Conservation (phyloP, 108 stramenopile species). For the Parietichytrium sp. region DNA sequence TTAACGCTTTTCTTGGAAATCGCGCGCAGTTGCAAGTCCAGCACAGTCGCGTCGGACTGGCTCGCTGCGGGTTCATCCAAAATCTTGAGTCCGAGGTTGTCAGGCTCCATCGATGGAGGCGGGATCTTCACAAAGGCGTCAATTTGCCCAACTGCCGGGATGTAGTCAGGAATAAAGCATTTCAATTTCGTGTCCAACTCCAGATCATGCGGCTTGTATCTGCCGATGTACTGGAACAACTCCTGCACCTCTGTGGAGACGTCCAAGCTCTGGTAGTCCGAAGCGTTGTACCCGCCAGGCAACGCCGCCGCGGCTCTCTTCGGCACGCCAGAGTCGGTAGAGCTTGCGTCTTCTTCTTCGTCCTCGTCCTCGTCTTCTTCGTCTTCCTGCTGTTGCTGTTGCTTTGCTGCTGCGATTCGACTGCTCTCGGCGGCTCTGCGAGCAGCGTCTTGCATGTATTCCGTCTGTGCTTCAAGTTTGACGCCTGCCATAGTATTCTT, state of each 20-base stretch:
- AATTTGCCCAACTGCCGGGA: constrained; percentile 78
- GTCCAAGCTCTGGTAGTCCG: constrained; percentile 3
- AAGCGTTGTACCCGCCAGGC: background rate
- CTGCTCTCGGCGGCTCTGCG: constrained; percentile 14
- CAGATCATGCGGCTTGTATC: constrained; percentile 72
- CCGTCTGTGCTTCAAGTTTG: constrained; percentile 4
- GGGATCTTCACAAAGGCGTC: constrained; percentile 79
- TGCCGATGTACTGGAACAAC: constrained; percentile 58
- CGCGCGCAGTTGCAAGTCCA: constrained; percentile 74
- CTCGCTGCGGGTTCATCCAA: constrained; percentile 72
- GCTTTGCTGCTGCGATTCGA: background rate
- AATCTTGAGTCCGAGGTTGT: constrained; percentile 68
- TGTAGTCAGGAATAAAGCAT: constrained; percentile 76
- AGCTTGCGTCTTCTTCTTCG: constrained; percentile 28
- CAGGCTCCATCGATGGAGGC: constrained; percentile 64
- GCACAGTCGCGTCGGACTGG: constrained; percentile 72
- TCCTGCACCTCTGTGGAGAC: constrained; percentile 57
- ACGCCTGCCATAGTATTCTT: background rate
- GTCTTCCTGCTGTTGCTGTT: background rate
- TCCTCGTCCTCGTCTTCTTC: constrained; percentile 15
- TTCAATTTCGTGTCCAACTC: constrained; percentile 72
- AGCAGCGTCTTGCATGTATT: background rate
- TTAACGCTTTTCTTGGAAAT: constrained; percentile 59
- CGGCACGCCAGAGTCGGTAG: constrained; percentile 12
- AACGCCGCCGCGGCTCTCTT: background rate